Base-by-base conservation (phyloP, 768 basidiomycete genomes). In the Lyophyllum decastes region DNA sequence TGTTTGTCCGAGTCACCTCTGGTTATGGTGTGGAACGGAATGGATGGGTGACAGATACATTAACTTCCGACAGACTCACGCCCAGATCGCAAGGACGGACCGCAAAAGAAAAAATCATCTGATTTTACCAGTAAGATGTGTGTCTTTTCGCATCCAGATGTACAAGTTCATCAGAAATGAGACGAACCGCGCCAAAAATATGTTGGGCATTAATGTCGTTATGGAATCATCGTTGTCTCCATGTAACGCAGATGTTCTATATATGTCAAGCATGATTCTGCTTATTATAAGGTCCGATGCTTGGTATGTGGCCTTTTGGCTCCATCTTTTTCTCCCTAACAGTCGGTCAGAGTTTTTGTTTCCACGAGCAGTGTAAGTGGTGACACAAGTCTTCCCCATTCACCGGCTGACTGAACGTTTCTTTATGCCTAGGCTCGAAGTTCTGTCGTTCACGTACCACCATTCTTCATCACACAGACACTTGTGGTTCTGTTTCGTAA, bases 301-400 rank as follows among this genome's bases (percentile, higher is more conserved):
- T 12, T 4, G 9, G 16, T 17, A 25, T 34, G 41, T 21, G 27
- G 0, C 40, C n/a, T 5, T 19, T 24, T 14, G 30, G 52, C 43
- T 56, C 51, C 35, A 61, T 52, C 53, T 48, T 57, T 59, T 64
- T 10, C 63, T 64, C 51, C 67, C 66, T 60, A 63, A 61, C 69
- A 70, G 16, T 48, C 69, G 67, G 73, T 70, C 67, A 63, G 64
- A 70, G 70, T 73, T 71, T 65, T 64, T 72, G 71, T 71, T 57
- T 68, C 61, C 58, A 64, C 75, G 81, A 82, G 80, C 80, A 76
- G 80, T 70, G 80, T 81, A 33, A 60, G 77, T 72, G 4, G 30
- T 30, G 52, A 14, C 45, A n/a, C 34, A 17, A 2, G 9, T 38
- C 21, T 30, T 35, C 33, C 35, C 30, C 19, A 33, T 19, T 43